Evolutionary conservation across 78 protist genomes (phyloP), one percentile per base, ranked within the genome.

Genomic region (Thecamonas trahens): DNA sequence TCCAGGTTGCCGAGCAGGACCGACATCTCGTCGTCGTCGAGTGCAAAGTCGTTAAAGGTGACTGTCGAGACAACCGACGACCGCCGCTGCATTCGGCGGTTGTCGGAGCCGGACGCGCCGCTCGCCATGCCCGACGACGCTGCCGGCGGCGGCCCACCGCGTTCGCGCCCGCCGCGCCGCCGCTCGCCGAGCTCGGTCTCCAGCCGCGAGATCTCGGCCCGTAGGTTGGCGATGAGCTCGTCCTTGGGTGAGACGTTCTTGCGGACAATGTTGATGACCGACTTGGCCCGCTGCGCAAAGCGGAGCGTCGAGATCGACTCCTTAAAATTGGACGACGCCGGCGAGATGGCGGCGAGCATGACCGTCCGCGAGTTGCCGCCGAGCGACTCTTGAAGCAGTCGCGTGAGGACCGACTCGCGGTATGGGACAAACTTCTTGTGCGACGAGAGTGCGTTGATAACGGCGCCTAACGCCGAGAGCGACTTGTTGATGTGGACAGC

Each of bases 371-470:
- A 20, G 62, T 79, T 71, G n/a, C 85, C 85, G 17, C 85, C 85
- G 17, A 81, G 50, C 14, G 45, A 6, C 29, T 73, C 74, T 59
- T 81, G 77, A n/a, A 78, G 74, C 35, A 73, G 62, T 20, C 13
- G n/a, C n/a, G 97, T 93, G 29, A 93, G 77, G 22, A 67, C 67
- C 37, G 97, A 93, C 67, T 90, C 97, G 26, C 97, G 77, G 74
- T 88, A 93, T 7, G 97, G 95, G 15, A 92, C 86, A 40, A 77
- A 76, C n/a, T n/a, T n/a, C n/a, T n/a, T n/a, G n/a, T n/a, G n/a
- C n/a, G n/a, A 4, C 14, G 88, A 88, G n/a, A 90, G 72, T 7
- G 89, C 89, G 1, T 76, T 61, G 39, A 90, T 90, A 13, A 78
- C 86, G 42, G 76, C 83, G 35, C 93, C 93, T 32, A 88, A 67